Evolutionary conservation across 1,284 basidiomycete species (phyloP).

Genomic region (Ceratorhiza oryzae-sativae): DNA sequence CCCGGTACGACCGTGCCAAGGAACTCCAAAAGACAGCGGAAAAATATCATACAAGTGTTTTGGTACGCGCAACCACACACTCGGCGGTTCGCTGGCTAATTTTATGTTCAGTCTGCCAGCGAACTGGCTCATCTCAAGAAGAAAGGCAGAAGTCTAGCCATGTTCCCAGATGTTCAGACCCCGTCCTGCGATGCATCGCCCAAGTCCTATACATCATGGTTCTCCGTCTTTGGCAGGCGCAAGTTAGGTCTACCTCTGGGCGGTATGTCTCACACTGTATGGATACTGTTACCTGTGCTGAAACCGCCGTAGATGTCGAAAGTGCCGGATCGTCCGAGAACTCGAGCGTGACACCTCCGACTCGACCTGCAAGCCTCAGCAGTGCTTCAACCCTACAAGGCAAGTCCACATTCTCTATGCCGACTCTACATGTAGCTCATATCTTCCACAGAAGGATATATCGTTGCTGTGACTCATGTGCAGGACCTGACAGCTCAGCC

Average conservation of each 20-base stretch:
- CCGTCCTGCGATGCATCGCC: not conserved
- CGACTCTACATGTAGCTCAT: not conserved
- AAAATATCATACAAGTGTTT: not conserved
- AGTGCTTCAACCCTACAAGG: not conserved
- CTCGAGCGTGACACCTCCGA: not conserved
- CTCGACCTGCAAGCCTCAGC: not conserved
- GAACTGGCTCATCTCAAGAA: not conserved
- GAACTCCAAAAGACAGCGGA: constrained; percentile 3
- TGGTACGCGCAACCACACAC: not conserved
- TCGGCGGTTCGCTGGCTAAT: not conserved
- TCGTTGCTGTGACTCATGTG: constrained; percentile 13
- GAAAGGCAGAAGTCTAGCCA: not conserved
- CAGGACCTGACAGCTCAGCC: not conserved
- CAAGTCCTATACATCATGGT: constrained; percentile 19
- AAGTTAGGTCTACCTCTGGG: not conserved
- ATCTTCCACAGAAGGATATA: not conserved
- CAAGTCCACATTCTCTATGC: not conserved
- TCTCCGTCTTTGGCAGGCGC: constrained; percentile 19
- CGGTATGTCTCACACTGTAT: not conserved
- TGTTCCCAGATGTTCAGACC: constrained; percentile 8
- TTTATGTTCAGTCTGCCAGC: not conserved
- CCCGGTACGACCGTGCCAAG: not conserved
- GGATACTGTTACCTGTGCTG: no score
- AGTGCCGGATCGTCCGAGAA: not conserved
- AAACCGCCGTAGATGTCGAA: not conserved